Evolutionary conservation across 495 filamentous ascomycete genomes (phyloP).

Genomic region (Penicillium crystallinum): DNA sequence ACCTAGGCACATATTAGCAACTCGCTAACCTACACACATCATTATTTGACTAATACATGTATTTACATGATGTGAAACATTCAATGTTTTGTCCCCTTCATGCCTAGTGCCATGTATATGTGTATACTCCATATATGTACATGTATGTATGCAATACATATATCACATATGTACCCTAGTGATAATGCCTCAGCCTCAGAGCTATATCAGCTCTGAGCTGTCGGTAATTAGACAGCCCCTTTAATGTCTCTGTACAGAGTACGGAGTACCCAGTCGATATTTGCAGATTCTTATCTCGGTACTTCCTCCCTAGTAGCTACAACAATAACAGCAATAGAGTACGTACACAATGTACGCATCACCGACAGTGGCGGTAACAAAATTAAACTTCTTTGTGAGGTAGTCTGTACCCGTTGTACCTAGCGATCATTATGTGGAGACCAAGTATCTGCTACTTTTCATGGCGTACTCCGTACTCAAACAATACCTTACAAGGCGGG

Average conservation of each 20-base stretch:
- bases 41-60: background rate
- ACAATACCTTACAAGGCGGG: too few species aligned
- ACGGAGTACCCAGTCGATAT: background rate
- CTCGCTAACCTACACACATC: too few species aligned
- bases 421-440: background rate
- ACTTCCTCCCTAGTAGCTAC: too few species aligned
- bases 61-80: background rate
- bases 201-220: background rate
- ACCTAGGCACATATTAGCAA: background rate
- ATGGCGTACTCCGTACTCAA: background rate
- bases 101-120: background rate
- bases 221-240: too few species aligned
- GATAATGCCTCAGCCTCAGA: background rate
- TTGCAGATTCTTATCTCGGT: too few species aligned
- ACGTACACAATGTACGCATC: background rate
- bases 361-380: background rate
- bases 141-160: background rate
- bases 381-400: background rate
- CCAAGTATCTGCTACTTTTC: background rate
- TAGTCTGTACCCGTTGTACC: background rate
- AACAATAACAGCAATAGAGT: too few species aligned
- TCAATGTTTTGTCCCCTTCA: too few species aligned
- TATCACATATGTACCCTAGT: background rate
- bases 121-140: background rate
- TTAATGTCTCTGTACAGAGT: background rate